These are phyloP conservation scores for Xylaria digitata DNA, from an alignment of 2,329 filamentous ascomycete species.

Conservation along the genomic window DNA sequence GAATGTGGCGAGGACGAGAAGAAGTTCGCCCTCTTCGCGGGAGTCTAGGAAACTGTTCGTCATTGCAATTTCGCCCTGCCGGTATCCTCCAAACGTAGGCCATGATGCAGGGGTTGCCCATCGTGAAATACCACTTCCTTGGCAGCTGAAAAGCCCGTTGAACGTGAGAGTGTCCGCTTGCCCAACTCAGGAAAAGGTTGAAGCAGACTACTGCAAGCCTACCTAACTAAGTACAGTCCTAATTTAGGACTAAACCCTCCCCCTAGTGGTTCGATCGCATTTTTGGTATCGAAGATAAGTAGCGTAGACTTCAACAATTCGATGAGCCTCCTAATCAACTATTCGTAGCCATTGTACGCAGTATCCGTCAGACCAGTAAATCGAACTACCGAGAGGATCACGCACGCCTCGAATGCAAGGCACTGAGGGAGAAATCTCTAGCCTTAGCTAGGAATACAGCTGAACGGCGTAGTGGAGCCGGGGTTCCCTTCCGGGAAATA, in stretches of 20 bases:
- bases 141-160: constrained; percentile 36
- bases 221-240: neutral
- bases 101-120: constrained; percentile 28
- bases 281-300: neutral
- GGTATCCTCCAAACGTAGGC: constrained; percentile 22
- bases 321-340: neutral
- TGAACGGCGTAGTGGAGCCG: constrained; percentile 25
- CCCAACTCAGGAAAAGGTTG: constrained; percentile 27
- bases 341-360: neutral
- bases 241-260: neutral
- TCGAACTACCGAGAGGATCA: neutral
- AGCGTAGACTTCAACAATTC: neutral
- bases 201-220: constrained; percentile 14
- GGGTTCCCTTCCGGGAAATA: neutral
- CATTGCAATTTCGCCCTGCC: constrained; percentile 25
- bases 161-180: constrained; percentile 22
- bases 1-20: constrained; percentile 13
- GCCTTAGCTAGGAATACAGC: constrained; percentile 19
- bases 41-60: constrained; percentile 1
- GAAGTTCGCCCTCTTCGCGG: constrained; percentile 14
- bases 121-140: constrained; percentile 21
- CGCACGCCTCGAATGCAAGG: neutral
- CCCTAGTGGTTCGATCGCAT: neutral
- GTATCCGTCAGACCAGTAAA: neutral
- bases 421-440: neutral